Base-by-base conservation (phyloP, 108 stramenopile genomes). In the Skeletonema menzelii region DNA sequence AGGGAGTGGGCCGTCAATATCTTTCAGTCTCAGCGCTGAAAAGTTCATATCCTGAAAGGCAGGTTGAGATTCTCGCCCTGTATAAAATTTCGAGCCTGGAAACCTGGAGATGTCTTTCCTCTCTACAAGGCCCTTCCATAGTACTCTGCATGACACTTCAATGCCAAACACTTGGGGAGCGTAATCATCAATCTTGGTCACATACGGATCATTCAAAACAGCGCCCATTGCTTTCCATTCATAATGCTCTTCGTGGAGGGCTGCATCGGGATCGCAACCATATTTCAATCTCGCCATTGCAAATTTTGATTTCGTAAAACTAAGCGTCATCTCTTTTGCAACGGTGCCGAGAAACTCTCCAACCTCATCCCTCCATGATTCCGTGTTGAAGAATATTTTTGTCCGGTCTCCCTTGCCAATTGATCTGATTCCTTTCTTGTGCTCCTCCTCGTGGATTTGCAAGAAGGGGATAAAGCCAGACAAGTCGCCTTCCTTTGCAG, bases 401-500 rank as follows among this genome's bases (percentile, higher is more conserved):
- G 77, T 82, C 38, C 47, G 56, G 38, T 72, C 69, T 26, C 59
- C 57, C 37, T 70, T 77, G 2, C 64, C 69, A 20, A 80, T 32
- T 3, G 82, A 67, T 20, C 71, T 47, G 17, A 65, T 56, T 24
- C 71, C 35, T 15, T 19, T 30, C 42, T 88, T 88, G 44, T 88
- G 82, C 13, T 71, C 53, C 19, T 85, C 76, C 42, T 86, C 75
- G 38, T 82, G 68, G 15, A 90, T 88, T 72, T 90, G 89, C 42
- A 90, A 22, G 65, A 85, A 91, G 13, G 90, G 90, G 24, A 91
- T 75, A 53, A 78, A 86, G 4, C 80, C 87, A 10, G 75, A 74
- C 12, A 91, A 55, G 19, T 44, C 69, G 7, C 90, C 90, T 34
- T 59, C 37, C 47, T 83, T 82, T 35, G 90, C 89, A 17, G 84